Percentiles rank a stretch among this genome's conserved stretches.
These are phyloP conservation scores for Citrus glauca DNA, from an alignment of 345 rosid species.

Conservation along the genomic window DNA sequence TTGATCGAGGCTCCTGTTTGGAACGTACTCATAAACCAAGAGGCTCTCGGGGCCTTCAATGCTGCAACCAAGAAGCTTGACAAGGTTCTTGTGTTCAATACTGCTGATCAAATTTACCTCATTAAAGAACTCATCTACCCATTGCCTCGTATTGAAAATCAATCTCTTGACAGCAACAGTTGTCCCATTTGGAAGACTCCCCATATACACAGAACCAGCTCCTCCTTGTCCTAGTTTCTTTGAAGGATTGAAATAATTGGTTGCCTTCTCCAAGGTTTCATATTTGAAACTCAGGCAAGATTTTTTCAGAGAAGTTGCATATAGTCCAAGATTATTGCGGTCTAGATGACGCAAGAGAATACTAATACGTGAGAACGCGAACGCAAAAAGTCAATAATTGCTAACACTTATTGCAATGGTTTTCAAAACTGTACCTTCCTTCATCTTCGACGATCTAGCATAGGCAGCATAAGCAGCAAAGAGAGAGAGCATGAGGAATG, in stretches of 20 bases:
- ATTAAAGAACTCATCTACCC: conserved; percentile 59
- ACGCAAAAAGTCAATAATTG: not conserved
- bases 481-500: conserved; percentile 31
- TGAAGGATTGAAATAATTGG: conserved; percentile 35
- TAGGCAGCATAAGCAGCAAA: conserved; percentile 27
- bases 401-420: not conserved
- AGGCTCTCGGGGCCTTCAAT: conserved; percentile 65
- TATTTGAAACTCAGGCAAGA: conserved; percentile 36
- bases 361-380: not conserved
- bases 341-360: conserved; percentile 15
- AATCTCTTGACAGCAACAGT: conserved; percentile 49
- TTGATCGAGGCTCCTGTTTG: conserved; percentile 50
- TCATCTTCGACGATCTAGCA: conserved; percentile 23
- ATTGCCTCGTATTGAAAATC: conserved; percentile 49
- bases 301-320: conserved; percentile 21
- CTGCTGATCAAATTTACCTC: conserved; percentile 52
- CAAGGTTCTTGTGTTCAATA: conserved; percentile 54
- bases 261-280: conserved; percentile 52
- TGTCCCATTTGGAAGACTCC: conserved; percentile 38
- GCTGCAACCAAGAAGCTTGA: conserved; percentile 54
- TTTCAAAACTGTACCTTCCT: conserved; percentile 29
- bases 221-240: conserved; percentile 58
- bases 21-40: conserved; percentile 49
- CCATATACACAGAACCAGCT: conserved; percentile 42
- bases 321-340: conserved; percentile 20